A percentile compares a stretch with the other conserved stretches of the same genome.
phyloP scores from a whole-genome alignment of 2,329 filamentous ascomycete genomes.

The Monosporascus cannonballus region DNA sequence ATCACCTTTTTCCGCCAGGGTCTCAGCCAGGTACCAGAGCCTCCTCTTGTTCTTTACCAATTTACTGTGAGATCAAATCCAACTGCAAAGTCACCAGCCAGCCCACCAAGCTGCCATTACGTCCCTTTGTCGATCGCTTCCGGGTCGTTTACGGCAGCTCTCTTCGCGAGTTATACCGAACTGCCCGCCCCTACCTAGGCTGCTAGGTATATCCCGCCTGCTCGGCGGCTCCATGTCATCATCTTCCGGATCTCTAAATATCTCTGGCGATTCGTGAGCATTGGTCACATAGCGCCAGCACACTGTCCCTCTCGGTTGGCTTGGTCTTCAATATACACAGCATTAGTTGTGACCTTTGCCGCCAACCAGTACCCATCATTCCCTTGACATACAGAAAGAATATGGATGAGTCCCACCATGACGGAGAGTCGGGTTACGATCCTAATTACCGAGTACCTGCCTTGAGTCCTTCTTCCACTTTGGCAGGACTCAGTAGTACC shows the following conservation, averaged over 20 bases:
- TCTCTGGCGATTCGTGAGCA: background rate
- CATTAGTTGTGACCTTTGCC: background rate
- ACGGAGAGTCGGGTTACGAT: conserved; percentile 11
- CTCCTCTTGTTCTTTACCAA: background rate
- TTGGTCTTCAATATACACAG: conserved; percentile 4
- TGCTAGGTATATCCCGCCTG: background rate
- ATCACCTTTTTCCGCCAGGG: background rate
- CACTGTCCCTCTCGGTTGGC: background rate
- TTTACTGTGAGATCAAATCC: background rate
- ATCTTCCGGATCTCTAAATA: background rate
- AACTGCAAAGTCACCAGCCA: background rate
- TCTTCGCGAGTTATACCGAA: background rate
- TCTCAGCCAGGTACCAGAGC: background rate
- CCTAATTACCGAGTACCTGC: conserved; percentile 4
- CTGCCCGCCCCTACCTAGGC: background rate
- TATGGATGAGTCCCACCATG: conserved; percentile 12
- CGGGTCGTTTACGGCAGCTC: background rate
- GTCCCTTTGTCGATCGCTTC: background rate
- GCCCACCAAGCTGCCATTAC: too few species aligned
- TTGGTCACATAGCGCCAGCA: background rate
- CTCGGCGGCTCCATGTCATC: background rate
- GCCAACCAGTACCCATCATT: conserved; percentile 1
- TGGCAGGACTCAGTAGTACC: conserved; percentile 4
- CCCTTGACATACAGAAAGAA: conserved; percentile 4
- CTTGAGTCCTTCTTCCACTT: conserved; percentile 7